phyloP scores from a whole-genome alignment of 306 rosid genomes.

The Hippophae gyantsensis region DNA sequence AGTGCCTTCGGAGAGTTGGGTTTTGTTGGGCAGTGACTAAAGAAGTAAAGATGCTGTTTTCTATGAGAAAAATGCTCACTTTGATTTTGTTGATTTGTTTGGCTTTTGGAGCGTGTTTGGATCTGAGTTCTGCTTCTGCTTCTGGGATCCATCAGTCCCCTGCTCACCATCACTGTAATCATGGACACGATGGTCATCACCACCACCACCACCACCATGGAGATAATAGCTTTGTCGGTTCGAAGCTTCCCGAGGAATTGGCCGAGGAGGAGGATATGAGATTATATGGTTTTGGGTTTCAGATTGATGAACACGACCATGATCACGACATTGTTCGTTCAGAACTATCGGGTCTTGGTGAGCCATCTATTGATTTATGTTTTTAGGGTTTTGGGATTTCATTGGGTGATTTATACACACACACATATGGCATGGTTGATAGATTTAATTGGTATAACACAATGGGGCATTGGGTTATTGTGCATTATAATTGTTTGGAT shows the following conservation, averaged over 20 bases:
- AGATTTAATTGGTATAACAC: neutral
- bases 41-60: conserved; percentile 17
- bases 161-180: conserved; percentile 25
- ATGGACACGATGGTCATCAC: conserved; percentile 24
- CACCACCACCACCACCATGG: conserved; percentile 18
- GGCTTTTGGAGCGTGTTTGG: conserved; percentile 31
- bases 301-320: conserved; percentile 25
- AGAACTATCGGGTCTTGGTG: conserved; percentile 64
- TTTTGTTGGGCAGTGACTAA: neutral
- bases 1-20: neutral
- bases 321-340: conserved; percentile 22
- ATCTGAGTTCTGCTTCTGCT: conserved; percentile 39
- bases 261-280: conserved; percentile 96
- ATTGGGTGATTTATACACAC: neutral
- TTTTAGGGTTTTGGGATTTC: neutral
- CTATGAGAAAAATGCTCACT: conserved; percentile 5
- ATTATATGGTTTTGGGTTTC: conserved; percentile 55
- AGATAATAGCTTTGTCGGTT: conserved; percentile 12
- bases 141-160: conserved; percentile 18
- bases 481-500: conserved; percentile 10
- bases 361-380: neutral
- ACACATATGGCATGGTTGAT: neutral
- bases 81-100: conserved; percentile 17
- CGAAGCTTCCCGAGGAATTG: conserved; percentile 78
- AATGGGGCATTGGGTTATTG: neutral